A percentile compares a stretch with the other conserved stretches of the same genome.
Evolutionary conservation across 805 yeast species (phyloP).

Genomic region (Trichomonascus vanleenenianus): DNA sequence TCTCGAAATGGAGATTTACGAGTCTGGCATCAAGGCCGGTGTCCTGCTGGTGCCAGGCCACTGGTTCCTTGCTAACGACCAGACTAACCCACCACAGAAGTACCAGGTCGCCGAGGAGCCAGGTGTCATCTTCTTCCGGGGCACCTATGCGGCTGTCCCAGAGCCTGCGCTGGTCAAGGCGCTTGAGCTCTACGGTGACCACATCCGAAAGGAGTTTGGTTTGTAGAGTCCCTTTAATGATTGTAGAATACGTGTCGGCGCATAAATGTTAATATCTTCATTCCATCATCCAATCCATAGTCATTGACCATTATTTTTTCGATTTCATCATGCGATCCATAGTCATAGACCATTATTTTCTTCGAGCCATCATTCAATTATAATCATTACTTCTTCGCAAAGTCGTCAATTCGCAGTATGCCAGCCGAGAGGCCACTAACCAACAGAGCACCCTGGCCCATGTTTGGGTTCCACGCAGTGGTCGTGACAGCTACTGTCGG

Average conservation of each 20-base stretch:
- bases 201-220: conserved; percentile 21
- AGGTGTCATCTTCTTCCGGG: conserved; percentile 33
- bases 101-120: conserved; percentile 23
- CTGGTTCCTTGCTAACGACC: conserved; percentile 30
- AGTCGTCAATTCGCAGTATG: conserved; percentile 33
- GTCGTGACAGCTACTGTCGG: no score
- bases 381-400: conserved; percentile 26
- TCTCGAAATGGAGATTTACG: conserved; percentile 29
- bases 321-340: no score
- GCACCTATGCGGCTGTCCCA: conserved; percentile 37
- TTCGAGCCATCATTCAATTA: no score
- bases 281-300: no score
- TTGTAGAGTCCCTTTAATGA: conserved; percentile 1
- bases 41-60: conserved; percentile 34
- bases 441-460: no score
- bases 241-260: background rate
- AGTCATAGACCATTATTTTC: no score
- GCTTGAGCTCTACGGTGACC: conserved; percentile 28
- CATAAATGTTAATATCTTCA: background rate
- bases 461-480: no score
- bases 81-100: conserved; percentile 29
- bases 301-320: no score
- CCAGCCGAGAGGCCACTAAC: conserved; percentile 25
- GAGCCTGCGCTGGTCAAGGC: conserved; percentile 28
- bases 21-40: conserved; percentile 26